Base-by-base conservation (phyloP, 148 eudicot genomes). In the Beta vulgaris region DNA sequence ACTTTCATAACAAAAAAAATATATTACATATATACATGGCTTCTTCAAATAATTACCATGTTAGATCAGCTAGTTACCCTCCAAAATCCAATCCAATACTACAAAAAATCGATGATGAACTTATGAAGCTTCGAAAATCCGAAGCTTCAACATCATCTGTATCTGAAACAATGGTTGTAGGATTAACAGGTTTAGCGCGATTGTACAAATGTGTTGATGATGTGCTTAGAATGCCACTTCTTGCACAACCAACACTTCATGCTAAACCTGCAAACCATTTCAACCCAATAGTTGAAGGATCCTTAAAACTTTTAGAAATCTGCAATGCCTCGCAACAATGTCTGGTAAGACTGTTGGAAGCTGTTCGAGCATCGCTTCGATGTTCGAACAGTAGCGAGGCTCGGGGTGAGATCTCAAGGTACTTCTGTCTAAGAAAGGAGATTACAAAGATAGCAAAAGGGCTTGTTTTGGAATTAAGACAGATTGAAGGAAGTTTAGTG, bases 51-150 rank as follows among this genome's bases (percentile, higher is more conserved):
- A n/a, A n/a, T n/a, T n/a, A n/a, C 72, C 79, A 77, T n/a, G 64
- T 44, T 25, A 73, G 93, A 70, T 89, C 89, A n/a, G 73, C 75
- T 49, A 87, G 89, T 53, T 84, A 84, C 71, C 93, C 91, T 15
- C 69, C 80, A 6, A 78, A 82, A 80, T 77, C 91, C 1, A 83
- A 87, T 71, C 84, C 86, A 0, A 81, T 80, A 39, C 80, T 79
- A 1, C 8, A 35, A 0, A 80, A 60, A 40, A 69, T 85, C 14
- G 85, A 82, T 18, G 69, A 79, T 16, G 87, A 87, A 82, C 81
- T 89, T 6, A 76, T 44, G 36, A 87, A 84, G 75, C 79, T 89
- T 16, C 78, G 73, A 42, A 76, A 78, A 54, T 57, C 80, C 6
- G 90, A 89, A 54, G 84, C 72, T 18, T 71, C 87, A 0, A 69